Percentiles rank a stretch among this genome's conserved stretches.
Evolutionary conservation across 495 filamentous ascomycete species (phyloP).

Genomic region (Letharia columbiana): DNA sequence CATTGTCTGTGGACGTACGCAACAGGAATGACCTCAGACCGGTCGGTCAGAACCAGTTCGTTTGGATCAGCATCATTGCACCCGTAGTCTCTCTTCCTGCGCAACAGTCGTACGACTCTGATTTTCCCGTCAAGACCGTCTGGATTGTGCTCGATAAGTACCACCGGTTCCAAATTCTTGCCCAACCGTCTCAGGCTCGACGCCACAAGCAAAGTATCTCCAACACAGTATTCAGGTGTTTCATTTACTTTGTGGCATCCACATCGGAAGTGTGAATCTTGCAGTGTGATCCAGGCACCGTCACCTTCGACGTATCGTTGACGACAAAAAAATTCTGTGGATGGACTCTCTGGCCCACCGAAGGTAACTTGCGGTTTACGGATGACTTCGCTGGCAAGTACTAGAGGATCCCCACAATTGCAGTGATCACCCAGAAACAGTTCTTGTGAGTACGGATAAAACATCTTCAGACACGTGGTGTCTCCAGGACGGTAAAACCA

Average conservation of each 20-base stretch:
- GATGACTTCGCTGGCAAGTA: slow-evolving; percentile 45
- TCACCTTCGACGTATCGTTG: slow-evolving; percentile 52
- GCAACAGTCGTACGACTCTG: slow-evolving; percentile 38
- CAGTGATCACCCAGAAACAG: slow-evolving; percentile 72
- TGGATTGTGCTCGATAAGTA: slow-evolving; percentile 39
- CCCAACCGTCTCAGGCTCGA: neutral
- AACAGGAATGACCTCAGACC: slow-evolving; percentile 33
- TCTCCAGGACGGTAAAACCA: slow-evolving; percentile 66
- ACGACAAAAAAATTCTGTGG: slow-evolving; percentile 54
- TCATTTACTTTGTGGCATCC: slow-evolving; percentile 32
- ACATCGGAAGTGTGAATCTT: slow-evolving; percentile 35
- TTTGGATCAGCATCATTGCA: slow-evolving; percentile 42
- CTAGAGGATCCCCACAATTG: slow-evolving; percentile 45
- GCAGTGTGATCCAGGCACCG: slow-evolving; percentile 47
- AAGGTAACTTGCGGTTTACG: slow-evolving; percentile 44
- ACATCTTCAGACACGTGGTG: slow-evolving; percentile 53
- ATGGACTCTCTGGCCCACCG: slow-evolving; percentile 32
- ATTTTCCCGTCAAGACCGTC: slow-evolving; percentile 26
- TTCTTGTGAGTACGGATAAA: slow-evolving; percentile 61
- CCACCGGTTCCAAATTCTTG: slow-evolving; percentile 44
- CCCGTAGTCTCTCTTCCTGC: slow-evolving; percentile 36
- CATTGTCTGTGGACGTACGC: slow-evolving; percentile 45
- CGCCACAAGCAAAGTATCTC: slow-evolving; percentile 48
- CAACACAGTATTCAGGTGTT: slow-evolving; percentile 31
- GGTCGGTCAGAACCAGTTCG: slow-evolving; percentile 54